A percentile compares a stretch with the other conserved stretches of the same genome.
Evolutionary conservation across 805 yeast genomes (phyloP).

Genomic region (Debaryomyces hansenii): DNA sequence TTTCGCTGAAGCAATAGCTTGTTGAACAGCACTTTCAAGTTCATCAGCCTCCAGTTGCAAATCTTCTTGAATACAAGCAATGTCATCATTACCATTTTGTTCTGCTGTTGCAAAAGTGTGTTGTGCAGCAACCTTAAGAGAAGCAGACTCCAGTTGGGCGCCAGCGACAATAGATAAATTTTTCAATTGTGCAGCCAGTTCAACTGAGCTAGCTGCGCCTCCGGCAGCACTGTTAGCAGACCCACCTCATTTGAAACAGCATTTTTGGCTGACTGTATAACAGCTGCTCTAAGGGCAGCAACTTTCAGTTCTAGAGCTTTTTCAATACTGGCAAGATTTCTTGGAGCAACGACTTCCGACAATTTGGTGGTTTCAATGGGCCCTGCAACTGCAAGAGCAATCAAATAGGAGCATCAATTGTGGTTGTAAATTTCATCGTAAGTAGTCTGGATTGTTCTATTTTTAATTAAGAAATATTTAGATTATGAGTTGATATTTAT

Average conservation of each 20-base stretch:
- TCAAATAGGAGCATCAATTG: not conserved
- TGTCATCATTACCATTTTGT: not conserved
- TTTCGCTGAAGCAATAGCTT: not conserved
- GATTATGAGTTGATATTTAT: too few relatives aligned
- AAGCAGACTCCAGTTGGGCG: not conserved
- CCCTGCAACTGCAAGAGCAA: not conserved
- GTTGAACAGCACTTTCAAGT: not conserved
- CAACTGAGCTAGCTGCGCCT: not conserved
- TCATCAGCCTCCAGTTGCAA: not conserved
- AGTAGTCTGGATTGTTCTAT: too few relatives aligned
- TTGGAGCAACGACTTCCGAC: not conserved
- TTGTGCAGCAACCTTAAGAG: not conserved
- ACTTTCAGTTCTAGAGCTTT: not conserved
- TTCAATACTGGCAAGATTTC: not conserved
- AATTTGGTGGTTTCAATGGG: not conserved
- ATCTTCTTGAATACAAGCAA: not conserved
- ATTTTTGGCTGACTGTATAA: not conserved
- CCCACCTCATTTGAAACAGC: not conserved
- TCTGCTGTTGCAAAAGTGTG: not conserved
- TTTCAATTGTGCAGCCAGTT: not conserved
- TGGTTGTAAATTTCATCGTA: not conserved
- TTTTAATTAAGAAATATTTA: too few relatives aligned
- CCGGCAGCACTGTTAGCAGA: not conserved
- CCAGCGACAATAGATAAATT: not conserved
- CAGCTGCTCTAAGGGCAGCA: not conserved